phyloP scores from a whole-genome alignment of 2,329 filamentous ascomycete species.

The Penicillium polonicum region DNA sequence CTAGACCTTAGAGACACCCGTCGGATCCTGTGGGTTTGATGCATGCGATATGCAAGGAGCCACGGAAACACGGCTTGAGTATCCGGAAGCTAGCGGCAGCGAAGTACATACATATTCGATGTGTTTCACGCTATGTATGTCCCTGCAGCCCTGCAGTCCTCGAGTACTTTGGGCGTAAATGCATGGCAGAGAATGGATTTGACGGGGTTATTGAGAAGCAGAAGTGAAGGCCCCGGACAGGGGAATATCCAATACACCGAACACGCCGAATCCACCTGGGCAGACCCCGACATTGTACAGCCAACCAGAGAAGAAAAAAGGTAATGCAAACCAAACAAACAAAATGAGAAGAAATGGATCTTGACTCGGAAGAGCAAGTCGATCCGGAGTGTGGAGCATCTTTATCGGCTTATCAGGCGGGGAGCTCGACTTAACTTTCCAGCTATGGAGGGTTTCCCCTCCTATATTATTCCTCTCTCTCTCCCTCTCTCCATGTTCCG shows the following conservation, averaged over 20 bases:
- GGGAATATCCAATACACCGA: background rate
- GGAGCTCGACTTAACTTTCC: constrained; percentile 4
- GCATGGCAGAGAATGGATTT: background rate
- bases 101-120: constrained; percentile 26
- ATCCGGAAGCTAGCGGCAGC: constrained; percentile 28
- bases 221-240: background rate
- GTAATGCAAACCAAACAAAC: constrained; percentile 8
- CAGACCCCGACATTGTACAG: background rate
- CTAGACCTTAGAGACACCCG: constrained; percentile 56
- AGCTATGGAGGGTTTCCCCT: background rate
- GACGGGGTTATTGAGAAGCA: background rate
- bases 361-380: constrained; percentile 32
- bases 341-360: too few relatives aligned
- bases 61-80: constrained; percentile 72
- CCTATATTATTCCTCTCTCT: background rate
- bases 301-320: background rate
- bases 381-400: constrained; percentile 28
- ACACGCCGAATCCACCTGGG: background rate
- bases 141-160: background rate
- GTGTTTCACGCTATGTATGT: constrained; percentile 19
- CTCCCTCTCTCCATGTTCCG: constrained; percentile 11
- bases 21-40: constrained; percentile 67
- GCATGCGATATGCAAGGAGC: constrained; percentile 63
- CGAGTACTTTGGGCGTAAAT: background rate
- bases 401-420: constrained; percentile 25